Conservation (phyloP, 148 eudicot species). For the Tetragonia tetragonoides region DNA sequence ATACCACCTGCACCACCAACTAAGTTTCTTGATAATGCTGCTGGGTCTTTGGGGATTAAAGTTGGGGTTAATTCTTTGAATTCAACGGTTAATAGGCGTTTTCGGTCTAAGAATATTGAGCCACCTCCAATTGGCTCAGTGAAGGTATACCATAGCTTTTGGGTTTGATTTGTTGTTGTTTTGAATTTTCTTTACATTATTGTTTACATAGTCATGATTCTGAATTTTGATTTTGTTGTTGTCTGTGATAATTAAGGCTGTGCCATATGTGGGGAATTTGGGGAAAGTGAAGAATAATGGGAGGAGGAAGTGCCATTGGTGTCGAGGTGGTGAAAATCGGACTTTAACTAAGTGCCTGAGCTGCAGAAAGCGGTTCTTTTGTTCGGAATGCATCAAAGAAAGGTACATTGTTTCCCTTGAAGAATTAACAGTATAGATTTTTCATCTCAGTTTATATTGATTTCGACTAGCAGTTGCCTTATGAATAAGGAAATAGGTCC, state of each 20-base stretch:
- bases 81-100: constrained; percentile 38
- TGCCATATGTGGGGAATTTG: constrained; percentile 47
- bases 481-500: neutral
- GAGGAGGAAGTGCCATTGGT: constrained; percentile 86
- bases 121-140: constrained; percentile 59
- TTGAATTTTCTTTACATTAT: neutral
- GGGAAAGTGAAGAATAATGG: constrained; percentile 38
- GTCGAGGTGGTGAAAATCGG: constrained; percentile 41
- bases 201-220: neutral
- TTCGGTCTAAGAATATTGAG: constrained; percentile 83
- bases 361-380: constrained; percentile 70
- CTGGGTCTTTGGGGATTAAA: constrained; percentile 49
- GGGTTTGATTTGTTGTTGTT: neutral
- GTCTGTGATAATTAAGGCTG: constrained; percentile 34
- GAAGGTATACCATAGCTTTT: constrained; percentile 47
- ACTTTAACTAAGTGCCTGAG: constrained; percentile 53
- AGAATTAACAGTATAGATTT: neutral
- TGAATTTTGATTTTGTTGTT: neutral
- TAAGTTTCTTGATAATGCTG: constrained; percentile 46
- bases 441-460: no score
- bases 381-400: constrained; percentile 64
- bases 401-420: constrained; percentile 45
- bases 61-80: constrained; percentile 43
- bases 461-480: no score
- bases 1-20: constrained; percentile 49